These are phyloP conservation scores for Leccinum uliginosum DNA, from an alignment of 768 basidiomycete genomes.

Conservation along the genomic window DNA sequence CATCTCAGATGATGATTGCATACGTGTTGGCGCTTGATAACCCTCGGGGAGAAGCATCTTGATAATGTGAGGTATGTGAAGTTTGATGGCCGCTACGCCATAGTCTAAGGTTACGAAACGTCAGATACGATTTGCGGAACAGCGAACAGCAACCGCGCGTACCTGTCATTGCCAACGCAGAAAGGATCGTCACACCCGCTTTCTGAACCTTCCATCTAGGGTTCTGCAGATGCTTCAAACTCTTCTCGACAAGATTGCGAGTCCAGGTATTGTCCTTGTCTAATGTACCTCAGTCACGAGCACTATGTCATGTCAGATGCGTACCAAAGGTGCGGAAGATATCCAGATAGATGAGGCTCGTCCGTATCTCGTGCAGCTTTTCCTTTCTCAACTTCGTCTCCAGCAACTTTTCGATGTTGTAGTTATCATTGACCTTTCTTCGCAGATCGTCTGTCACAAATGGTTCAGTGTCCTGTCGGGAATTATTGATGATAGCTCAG, in stretches of 20 bases:
- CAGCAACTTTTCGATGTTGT: not conserved
- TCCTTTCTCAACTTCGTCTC: not conserved
- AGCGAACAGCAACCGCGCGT: not conserved
- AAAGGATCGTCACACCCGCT: not conserved
- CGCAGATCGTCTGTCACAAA: not conserved
- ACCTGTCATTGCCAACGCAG: not conserved
- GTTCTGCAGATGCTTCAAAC: not conserved
- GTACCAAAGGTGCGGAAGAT: not conserved
- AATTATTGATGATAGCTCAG: not conserved
- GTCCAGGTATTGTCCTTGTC: not conserved
- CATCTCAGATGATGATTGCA: too few species aligned
- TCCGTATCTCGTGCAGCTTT: not conserved
- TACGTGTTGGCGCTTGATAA: not conserved
- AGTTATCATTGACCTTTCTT: not conserved
- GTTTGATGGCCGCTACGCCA: not conserved
- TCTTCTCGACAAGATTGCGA: not conserved
- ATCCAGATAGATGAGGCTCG: not conserved
- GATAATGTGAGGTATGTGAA: not conserved
- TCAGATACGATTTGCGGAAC: not conserved
- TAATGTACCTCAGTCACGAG: not conserved
- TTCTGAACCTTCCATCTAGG: not conserved
- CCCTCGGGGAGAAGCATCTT: not conserved
- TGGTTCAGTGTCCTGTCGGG: not conserved
- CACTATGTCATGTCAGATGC: not conserved
- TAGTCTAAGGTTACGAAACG: not conserved